These are phyloP conservation scores for Penicillium concentricum DNA, from an alignment of 2,329 filamentous ascomycete species.

Conservation along the genomic window DNA sequence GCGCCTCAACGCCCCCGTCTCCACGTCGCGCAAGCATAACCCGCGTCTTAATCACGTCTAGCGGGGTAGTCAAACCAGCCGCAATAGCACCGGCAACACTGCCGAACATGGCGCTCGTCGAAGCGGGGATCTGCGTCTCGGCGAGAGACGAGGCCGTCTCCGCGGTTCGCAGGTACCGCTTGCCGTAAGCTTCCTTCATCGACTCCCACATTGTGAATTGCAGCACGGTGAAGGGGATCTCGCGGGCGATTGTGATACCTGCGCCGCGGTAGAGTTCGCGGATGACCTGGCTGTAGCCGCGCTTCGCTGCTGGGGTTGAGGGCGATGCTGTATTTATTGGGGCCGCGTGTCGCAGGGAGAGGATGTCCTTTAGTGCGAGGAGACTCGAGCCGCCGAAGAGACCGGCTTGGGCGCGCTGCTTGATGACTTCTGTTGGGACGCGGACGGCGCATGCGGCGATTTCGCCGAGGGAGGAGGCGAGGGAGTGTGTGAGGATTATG, in stretches of 20 bases:
- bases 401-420: constrained; percentile 90
- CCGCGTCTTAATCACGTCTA: constrained; percentile 95
- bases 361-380: constrained; percentile 68
- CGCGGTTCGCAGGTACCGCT: constrained; percentile 41
- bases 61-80: constrained; percentile 82
- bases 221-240: constrained; percentile 95
- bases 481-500: constrained; percentile 66
- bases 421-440: constrained; percentile 94
- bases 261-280: constrained; percentile 88
- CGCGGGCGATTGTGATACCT: constrained; percentile 86
- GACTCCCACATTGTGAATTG: constrained; percentile 97
- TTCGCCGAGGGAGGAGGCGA: constrained; percentile 82
- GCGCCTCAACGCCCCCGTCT: constrained; percentile 50
- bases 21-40: constrained; percentile 82
- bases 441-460: constrained; percentile 87
- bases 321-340: not conserved
- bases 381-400: constrained; percentile 71
- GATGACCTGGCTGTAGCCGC: constrained; percentile 61
- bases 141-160: constrained; percentile 32
- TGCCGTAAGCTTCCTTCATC: constrained; percentile 63
- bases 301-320: constrained; percentile 29
- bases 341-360: constrained; percentile 49
- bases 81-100: constrained; percentile 80
- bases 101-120: constrained; percentile 82
- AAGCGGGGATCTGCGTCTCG: constrained; percentile 58